phyloP scores from a whole-genome alignment of 306 rosid species.

The Prunus persica region DNA sequence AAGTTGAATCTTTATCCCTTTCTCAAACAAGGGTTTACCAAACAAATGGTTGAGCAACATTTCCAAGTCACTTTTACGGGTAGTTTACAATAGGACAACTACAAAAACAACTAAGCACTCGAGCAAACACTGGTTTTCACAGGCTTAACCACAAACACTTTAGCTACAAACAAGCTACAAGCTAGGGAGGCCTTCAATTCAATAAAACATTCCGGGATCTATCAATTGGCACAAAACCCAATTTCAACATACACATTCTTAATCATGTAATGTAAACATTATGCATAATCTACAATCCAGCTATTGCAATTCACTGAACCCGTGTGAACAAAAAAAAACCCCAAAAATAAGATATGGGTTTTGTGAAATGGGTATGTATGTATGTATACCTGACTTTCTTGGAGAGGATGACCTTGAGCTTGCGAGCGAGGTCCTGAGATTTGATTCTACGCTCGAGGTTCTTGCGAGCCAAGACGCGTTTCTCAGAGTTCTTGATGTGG shows the following conservation, averaged over 20 bases:
- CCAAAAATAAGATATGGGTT: neutral
- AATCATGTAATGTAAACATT: neutral
- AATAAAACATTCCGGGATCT: neutral
- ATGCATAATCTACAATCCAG: neutral
- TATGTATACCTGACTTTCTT: conserved; percentile 83
- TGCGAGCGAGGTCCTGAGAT: conserved; percentile 72
- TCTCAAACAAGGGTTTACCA: neutral
- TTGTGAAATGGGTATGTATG: neutral
- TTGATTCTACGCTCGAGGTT: conserved; percentile 53
- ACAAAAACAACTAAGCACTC: neutral
- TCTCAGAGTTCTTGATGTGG: conserved; percentile 91
- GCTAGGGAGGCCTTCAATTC: neutral
- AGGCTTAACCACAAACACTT: neutral
- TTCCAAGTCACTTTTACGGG: neutral
- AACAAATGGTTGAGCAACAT: neutral
- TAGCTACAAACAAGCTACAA: neutral
- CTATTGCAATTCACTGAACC: neutral
- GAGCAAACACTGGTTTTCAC: neutral
- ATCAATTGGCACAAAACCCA: neutral
- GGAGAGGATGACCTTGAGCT: conserved; percentile 67
- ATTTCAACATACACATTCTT: neutral
- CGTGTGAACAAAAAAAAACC: neutral
- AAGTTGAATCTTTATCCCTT: neutral
- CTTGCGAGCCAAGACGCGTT: conserved; percentile 71
- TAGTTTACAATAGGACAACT: neutral